Conservation (phyloP, 2,329 filamentous ascomycete species). For the Metarhizium brunneum region DNA sequence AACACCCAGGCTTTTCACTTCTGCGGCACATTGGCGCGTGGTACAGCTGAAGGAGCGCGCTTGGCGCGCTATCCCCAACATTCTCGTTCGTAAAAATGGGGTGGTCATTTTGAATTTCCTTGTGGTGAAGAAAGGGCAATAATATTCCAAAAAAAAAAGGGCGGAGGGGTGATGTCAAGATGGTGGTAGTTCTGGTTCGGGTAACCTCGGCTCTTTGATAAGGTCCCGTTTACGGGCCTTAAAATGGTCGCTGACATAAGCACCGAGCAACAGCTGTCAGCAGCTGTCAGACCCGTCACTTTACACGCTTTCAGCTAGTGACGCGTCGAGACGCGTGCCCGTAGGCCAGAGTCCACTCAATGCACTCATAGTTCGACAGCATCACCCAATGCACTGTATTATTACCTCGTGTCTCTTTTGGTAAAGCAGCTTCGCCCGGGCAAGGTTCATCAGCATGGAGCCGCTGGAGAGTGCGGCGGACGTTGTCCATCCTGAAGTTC, state of each 20-base stretch:
- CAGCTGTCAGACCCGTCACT: not conserved
- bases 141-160: not conserved
- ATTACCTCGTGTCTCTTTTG: not conserved
- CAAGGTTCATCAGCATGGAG: conserved; percentile 37
- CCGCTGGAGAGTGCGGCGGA: conserved; percentile 40
- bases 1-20: conserved; percentile 83
- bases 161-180: conserved; percentile 3
- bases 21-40: conserved; percentile 48
- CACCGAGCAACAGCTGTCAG: not conserved
- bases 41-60: conserved; percentile 61
- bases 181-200: conserved; percentile 18
- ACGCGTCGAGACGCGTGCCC: conserved; percentile 16
- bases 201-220: conserved; percentile 31
- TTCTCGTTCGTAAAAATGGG: conserved; percentile 28
- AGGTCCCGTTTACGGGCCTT: not conserved
- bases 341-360: not conserved
- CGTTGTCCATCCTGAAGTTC: conserved; percentile 82
- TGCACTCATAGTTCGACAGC: not conserved
- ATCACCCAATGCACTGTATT: not conserved
- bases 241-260: not conserved
- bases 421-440: not conserved
- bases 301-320: conserved; percentile 6
- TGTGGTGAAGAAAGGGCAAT: not conserved
- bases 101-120: conserved; percentile 26
- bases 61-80: conserved; percentile 27